A percentile compares a stretch with the other conserved stretches of the same genome.
Conservation (phyloP, 1,284 basidiomycete species). For the Ustilago lituana region DNA sequence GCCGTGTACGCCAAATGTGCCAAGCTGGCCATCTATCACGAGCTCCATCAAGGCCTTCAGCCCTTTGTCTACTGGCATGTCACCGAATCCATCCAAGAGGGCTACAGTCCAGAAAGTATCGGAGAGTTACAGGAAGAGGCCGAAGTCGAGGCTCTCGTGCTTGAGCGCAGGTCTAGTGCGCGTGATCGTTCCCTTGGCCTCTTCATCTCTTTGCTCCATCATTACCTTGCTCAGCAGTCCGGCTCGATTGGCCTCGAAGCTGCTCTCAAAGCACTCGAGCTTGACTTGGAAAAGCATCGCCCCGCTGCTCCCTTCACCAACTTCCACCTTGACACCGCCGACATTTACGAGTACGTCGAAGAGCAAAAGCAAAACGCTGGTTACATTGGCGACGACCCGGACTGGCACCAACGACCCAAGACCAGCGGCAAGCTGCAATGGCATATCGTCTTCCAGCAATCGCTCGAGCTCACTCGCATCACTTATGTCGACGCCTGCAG, state of each 20-base stretch:
- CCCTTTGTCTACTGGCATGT: conserved; percentile 43
- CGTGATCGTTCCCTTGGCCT: conserved; percentile 36
- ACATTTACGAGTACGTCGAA: conserved; percentile 34
- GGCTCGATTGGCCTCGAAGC: background rate
- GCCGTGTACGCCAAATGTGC: conserved; percentile 12
- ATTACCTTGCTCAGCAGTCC: conserved; percentile 16
- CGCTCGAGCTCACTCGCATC: conserved; percentile 16
- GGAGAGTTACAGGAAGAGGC: conserved; percentile 24
- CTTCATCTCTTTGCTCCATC: conserved; percentile 24
- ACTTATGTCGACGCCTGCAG: conserved; percentile 31
- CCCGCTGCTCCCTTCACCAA: conserved; percentile 1
- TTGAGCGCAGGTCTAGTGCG: conserved; percentile 23
- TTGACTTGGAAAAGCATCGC: conserved; percentile 7
- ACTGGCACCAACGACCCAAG: conserved; percentile 10
- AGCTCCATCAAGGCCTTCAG: conserved; percentile 32
- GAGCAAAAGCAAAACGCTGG: conserved; percentile 24
- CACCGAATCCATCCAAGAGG: conserved; percentile 33
- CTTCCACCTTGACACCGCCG: conserved; percentile 16
- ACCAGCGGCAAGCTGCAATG: conserved; percentile 17
- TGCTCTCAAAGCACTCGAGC: conserved; percentile 7
- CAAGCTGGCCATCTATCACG: conserved; percentile 14
- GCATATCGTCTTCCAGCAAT: conserved; percentile 15
- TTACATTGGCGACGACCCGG: conserved; percentile 23
- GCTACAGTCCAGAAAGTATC: conserved; percentile 24
- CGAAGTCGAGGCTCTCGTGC: conserved; percentile 41